Percentiles rank a stretch among this genome's conserved stretches.
Evolutionary conservation across 768 basidiomycete species (phyloP).

Genomic region (Auricularia sp.): DNA sequence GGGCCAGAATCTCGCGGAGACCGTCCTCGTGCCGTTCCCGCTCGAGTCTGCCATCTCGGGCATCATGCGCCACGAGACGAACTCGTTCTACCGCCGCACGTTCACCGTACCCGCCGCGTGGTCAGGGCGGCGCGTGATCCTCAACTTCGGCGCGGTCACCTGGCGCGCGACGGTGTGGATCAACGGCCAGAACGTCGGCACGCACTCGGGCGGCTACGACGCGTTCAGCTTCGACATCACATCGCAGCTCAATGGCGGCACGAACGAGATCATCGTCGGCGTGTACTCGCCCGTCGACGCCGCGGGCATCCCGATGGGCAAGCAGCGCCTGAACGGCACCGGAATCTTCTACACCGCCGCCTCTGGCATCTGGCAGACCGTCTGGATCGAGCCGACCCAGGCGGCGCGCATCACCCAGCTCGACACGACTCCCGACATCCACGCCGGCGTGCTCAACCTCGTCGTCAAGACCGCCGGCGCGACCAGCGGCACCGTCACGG

Average conservation of each 20-base stretch:
- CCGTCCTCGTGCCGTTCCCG: constrained; percentile 3
- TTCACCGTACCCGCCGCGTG: too few relatives aligned
- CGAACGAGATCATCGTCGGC: background rate
- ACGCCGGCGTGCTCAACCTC: background rate
- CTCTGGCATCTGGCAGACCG: background rate
- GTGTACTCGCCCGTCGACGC: constrained; percentile 1
- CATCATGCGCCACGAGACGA: background rate
- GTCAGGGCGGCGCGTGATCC: too few relatives aligned
- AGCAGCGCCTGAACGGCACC: background rate
- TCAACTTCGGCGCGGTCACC: too few relatives aligned
- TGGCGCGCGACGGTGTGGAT: too few relatives aligned
- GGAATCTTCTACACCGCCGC: background rate
- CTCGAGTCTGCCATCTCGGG: constrained; percentile 1
- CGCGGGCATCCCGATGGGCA: background rate
- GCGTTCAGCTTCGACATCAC: background rate
- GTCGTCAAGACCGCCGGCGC: background rate
- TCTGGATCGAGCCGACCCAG: background rate
- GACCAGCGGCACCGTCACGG: background rate
- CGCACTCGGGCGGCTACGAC: background rate
- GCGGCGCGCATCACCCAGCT: background rate
- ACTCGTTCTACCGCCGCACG: background rate
- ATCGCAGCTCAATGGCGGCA: background rate
- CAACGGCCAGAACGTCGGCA: background rate
- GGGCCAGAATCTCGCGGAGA: background rate
- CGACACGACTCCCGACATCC: background rate